Evolutionary conservation across 495 filamentous ascomycete genomes (phyloP).

Genomic region (Penicillium atrosanguineum): DNA sequence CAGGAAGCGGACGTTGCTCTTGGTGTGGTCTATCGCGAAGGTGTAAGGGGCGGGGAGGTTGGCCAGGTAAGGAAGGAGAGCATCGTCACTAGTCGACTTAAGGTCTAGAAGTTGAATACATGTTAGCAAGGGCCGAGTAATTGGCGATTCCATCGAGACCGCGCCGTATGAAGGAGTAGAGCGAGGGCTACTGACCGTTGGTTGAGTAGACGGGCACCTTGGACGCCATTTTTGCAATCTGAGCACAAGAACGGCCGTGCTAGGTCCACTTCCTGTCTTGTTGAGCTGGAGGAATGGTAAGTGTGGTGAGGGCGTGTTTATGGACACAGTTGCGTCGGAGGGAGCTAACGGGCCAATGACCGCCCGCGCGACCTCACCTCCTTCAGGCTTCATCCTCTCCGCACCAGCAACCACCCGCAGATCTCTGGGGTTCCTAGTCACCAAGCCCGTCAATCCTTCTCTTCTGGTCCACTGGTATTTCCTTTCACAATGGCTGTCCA

Average conservation of each 20-base stretch:
- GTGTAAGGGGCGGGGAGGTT: conserved; percentile 58
- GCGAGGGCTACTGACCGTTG: conserved; percentile 38
- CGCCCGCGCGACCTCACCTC: conserved; percentile 22
- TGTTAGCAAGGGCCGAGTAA: not conserved
- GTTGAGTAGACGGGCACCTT: conserved; percentile 49
- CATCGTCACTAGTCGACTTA: conserved; percentile 95
- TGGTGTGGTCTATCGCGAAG: conserved; percentile 76
- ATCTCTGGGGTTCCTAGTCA: not conserved
- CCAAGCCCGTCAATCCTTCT: not conserved
- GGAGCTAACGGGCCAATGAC: conserved; percentile 37
- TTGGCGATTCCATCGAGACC: not conserved
- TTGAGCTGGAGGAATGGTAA: not conserved
- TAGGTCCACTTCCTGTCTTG: not conserved
- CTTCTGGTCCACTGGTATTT: conserved; percentile 49
- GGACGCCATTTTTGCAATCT: conserved; percentile 30
- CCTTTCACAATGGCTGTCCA: conserved; percentile 71
- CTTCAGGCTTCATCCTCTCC: conserved; percentile 13
- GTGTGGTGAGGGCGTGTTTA: conserved; percentile 18
- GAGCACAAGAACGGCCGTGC: not conserved
- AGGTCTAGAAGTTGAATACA: conserved; percentile 59
- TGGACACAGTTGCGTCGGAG: conserved; percentile 40
- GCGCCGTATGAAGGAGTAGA: conserved; percentile 15
- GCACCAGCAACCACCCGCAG: conserved; percentile 7
- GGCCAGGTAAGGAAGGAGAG: conserved; percentile 86
- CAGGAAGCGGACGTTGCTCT: conserved; percentile 76